These are phyloP conservation scores for Diaporthe citri DNA, from an alignment of 2,329 filamentous ascomycete species.

Conservation along the genomic window DNA sequence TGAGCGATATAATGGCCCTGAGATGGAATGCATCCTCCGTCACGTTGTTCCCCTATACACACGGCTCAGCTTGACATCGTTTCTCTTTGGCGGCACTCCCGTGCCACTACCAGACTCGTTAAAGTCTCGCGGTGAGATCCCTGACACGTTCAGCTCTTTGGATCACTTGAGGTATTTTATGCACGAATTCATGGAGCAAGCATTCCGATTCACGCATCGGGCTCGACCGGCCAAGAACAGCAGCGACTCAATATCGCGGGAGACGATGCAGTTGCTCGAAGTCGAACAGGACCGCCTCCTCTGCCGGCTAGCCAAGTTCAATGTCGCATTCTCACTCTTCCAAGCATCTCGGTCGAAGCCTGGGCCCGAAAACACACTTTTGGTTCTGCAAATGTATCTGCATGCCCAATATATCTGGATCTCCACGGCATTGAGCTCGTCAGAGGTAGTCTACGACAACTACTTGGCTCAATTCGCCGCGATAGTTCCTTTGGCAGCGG, in stretches of 20 bases:
- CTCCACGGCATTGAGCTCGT: constrained; percentile 47
- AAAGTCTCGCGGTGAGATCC: constrained; percentile 48
- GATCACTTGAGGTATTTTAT: constrained; percentile 49
- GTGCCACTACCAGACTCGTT: constrained; percentile 53
- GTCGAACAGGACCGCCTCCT: constrained; percentile 51
- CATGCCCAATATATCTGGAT: constrained; percentile 50
- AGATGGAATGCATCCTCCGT: constrained; percentile 51
- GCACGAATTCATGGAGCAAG: constrained; percentile 56
- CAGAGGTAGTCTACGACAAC: constrained; percentile 50
- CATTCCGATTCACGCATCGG: constrained; percentile 52
- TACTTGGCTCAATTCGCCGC: constrained; percentile 50
- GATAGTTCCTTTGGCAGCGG: constrained; percentile 51
- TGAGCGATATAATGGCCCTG: constrained; percentile 44
- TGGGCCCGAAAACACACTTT: constrained; percentile 41
- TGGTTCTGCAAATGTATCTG: constrained; percentile 53
- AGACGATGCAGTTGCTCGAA: constrained; percentile 47
- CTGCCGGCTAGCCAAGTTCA: constrained; percentile 47
- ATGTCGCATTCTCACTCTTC: constrained; percentile 49
- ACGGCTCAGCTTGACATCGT: constrained; percentile 44
- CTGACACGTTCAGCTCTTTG: constrained; percentile 51
- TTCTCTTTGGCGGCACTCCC: constrained; percentile 49
- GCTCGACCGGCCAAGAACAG: constrained; percentile 46
- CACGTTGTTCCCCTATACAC: constrained; percentile 44
- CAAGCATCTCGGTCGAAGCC: constrained; percentile 44
- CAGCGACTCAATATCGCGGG: constrained; percentile 43